Percentiles rank a stretch among this genome's conserved stretches.
These are phyloP conservation scores for Oidium heveae DNA, from an alignment of 2,329 filamentous ascomycete species.

Conservation along the genomic window DNA sequence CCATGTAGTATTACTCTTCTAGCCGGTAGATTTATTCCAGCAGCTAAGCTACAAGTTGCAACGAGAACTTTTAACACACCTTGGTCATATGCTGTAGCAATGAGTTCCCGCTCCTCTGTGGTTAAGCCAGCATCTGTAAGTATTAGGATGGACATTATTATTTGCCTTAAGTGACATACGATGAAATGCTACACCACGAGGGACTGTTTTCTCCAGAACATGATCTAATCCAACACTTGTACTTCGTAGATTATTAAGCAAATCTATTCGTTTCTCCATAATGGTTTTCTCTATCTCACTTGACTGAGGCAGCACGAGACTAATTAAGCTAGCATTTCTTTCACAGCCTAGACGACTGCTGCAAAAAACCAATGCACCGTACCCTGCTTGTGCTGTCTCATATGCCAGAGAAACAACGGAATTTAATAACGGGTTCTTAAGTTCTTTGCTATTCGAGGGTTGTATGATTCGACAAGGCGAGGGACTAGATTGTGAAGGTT, in stretches of 20 bases:
- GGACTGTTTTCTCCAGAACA: constrained; percentile 35
- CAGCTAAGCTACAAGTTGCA: constrained; percentile 58
- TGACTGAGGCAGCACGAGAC: constrained; percentile 33
- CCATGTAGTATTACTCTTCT: constrained; percentile 51
- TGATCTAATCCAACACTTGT: constrained; percentile 40
- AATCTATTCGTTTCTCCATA: constrained; percentile 33
- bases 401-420: constrained; percentile 43
- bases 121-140: constrained; percentile 35
- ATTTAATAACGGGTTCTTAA: constrained; percentile 40
- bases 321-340: constrained; percentile 39
- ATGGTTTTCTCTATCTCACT: constrained; percentile 19
- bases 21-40: constrained; percentile 55
- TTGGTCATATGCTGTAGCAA: constrained; percentile 43
- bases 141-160: not conserved
- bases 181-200: constrained; percentile 48
- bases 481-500: constrained; percentile 14
- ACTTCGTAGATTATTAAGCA: constrained; percentile 40
- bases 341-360: constrained; percentile 44
- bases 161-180: constrained; percentile 21
- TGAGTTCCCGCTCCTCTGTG: constrained; percentile 46
- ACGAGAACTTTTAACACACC: constrained; percentile 45
- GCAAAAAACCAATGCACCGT: constrained; percentile 50
- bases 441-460: constrained; percentile 30
- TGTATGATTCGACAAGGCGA: constrained; percentile 24
- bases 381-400: constrained; percentile 42